A percentile compares a stretch with the other conserved stretches of the same genome.
Evolutionary conservation across 805 yeast species (phyloP).

Genomic region (Zygotorulaspora sp.): DNA sequence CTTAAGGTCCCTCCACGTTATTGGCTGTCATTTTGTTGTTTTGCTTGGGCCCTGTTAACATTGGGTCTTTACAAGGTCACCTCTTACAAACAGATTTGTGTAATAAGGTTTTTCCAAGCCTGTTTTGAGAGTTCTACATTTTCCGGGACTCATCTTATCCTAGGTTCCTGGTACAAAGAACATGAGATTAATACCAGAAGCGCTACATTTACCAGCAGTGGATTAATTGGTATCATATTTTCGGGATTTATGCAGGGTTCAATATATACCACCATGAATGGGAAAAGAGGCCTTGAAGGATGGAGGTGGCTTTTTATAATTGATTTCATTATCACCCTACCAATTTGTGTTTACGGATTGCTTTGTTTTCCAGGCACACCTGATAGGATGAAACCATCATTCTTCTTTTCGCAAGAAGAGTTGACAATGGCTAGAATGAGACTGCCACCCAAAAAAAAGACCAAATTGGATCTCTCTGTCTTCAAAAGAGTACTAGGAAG

Average conservation of each 20-base stretch:
- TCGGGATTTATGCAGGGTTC: conserved; percentile 51
- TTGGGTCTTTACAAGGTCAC: conserved; percentile 45
- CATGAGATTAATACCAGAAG: conserved; percentile 44
- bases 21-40: conserved; percentile 47
- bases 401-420: conserved; percentile 37
- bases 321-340: conserved; percentile 51
- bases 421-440: conserved; percentile 37
- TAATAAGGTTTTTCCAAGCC: conserved; percentile 52
- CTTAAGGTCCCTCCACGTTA: conserved; percentile 47
- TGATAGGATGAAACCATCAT: conserved; percentile 37
- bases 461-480: conserved; percentile 34
- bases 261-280: conserved; percentile 42
- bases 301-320: conserved; percentile 63
- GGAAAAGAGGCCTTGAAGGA: conserved; percentile 45
- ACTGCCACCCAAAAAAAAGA: conserved; percentile 35
- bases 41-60: conserved; percentile 50
- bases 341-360: conserved; percentile 47
- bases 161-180: conserved; percentile 47
- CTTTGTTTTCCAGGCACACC: conserved; percentile 51
- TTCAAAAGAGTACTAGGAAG: conserved; percentile 42
- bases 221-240: conserved; percentile 46
- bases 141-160: conserved; percentile 45
- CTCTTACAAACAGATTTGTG: conserved; percentile 45
- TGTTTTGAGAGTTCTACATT: conserved; percentile 52
- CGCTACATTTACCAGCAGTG: conserved; percentile 51